Base-by-base conservation (phyloP, 2,329 filamentous ascomycete genomes). In the Amesomyces nigricolor region DNA sequence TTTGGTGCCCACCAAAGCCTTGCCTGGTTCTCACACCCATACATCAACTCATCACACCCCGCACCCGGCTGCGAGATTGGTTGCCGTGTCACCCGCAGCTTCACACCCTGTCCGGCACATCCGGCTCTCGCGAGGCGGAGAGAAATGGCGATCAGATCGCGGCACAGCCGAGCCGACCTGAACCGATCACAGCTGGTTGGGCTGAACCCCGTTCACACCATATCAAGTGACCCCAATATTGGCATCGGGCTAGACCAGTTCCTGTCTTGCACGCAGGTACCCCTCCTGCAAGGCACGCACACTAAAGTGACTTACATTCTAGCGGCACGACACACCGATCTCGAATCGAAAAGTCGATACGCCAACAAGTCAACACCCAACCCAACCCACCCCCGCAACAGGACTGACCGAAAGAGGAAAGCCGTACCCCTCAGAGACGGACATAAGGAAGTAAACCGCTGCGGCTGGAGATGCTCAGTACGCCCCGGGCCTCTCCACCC, bases 401-500 rank as follows among this genome's bases (percentile, higher is more conserved):
- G 17, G 6, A 44, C 42, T 13, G 43, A 46, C 32, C 16, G 40
- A 52, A 52, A 14, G 19, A n/a, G 48, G 48, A 43, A 51, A 43
- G 22, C 39, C 8, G 32, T 37, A 14, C 32, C 32, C 32, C 32
- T 35, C 32, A 35, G 17, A 13, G 32, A 35, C 32, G 9, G 32
- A 13, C 32, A 35, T 35, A 10, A 35, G 32, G 32, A 35, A 35
- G 32, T 7, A 13, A 35, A 35, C 8, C 9, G 7, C 32, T 10
- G 11, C 11, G 32, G 11, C 32, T 35, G 32, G 32, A 35, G 32
- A 5, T 13, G 16, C 6, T 63, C 35, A 85, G 61, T 84, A 85
- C 5, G 77, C 78, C 0, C 72, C 76, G 30, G 66, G 61, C n/a
- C 82, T 73, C 60, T 64, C 62, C 39, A 65, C 63, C 64, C 77